A percentile compares a stretch with the other conserved stretches of the same genome.
These are phyloP conservation scores for Curvularia verruculosa DNA, from an alignment of 2,329 filamentous ascomycete genomes.

Conservation along the genomic window DNA sequence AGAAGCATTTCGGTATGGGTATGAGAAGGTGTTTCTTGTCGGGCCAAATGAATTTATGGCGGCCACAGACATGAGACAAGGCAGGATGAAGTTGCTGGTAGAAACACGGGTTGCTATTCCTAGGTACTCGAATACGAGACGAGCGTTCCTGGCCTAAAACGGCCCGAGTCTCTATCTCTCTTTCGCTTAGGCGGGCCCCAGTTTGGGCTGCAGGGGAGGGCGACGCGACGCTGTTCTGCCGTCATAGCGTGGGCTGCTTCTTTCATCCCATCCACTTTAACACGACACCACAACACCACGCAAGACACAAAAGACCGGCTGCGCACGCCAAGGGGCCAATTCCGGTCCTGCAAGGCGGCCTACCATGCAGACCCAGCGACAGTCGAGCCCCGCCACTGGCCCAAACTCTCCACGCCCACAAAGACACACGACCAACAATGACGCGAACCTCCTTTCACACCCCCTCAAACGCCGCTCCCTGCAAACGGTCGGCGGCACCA, in stretches of 20 bases:
- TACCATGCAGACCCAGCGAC: conserved; percentile 34
- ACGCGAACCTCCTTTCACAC: conserved; percentile 41
- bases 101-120: neutral
- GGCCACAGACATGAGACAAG: neutral
- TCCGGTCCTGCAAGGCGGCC: conserved; percentile 31
- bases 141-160: conserved; percentile 18
- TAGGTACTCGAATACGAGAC: conserved; percentile 11
- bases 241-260: conserved; percentile 25
- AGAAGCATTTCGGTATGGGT: neutral
- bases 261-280: conserved; percentile 2
- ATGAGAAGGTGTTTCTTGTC: neutral
- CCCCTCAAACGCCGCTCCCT: conserved; percentile 48
- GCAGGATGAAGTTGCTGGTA: neutral
- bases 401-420: conserved; percentile 18
- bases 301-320: conserved; percentile 4
- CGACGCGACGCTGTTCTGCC: conserved; percentile 11
- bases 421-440: conserved; percentile 44
- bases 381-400: conserved; percentile 17
- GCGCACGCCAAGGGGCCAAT: conserved; percentile 19
- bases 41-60: conserved; percentile 3
- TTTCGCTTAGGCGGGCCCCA: conserved; percentile 13
- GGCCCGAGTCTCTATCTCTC: neutral
- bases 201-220: conserved; percentile 16
- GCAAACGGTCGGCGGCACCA: conserved; percentile 26
- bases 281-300: conserved; percentile 9